Base-by-base conservation (phyloP, 2,329 filamentous ascomycete genomes). In the Fusarium illudens region DNA sequence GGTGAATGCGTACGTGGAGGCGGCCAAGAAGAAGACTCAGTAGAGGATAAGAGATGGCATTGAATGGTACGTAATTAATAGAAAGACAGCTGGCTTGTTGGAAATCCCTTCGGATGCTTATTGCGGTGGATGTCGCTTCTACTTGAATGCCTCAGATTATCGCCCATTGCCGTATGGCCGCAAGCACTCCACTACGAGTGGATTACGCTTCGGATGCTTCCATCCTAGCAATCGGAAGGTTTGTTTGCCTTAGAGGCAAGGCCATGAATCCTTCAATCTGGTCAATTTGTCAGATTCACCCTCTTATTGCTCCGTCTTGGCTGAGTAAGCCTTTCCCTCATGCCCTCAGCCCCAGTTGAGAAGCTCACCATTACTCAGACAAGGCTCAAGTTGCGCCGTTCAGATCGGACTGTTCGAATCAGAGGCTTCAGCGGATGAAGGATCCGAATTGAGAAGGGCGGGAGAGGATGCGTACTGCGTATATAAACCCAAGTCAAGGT, bases 1-100 rank as follows among this genome's bases (percentile, higher is more conserved):
- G 56, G 66, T 75, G 7, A 79, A 80, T 55, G 50, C 55, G 46
- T 39, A 65, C 25, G 59, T 66, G 11, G 57, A 60, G 30, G 64
- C 60, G 54, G 61, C 49, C n/a, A 64, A 61, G 44, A 70, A 72
- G 60, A 70, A 70, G 62, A 55, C 5, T 5, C 49, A 59, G 27
- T 63, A 63, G 22, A 20, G 19, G 3, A 49, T n/a, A 5, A 2
- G 29, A 15, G 29, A n/a, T 7, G 11, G 4, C 2, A 15, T 49
- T 32, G 46, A 32, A 49, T 27, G 22, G 39, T 44, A 17, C 39
- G 39, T 44, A 44, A 30, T 20, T 49, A 15, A 32, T 32, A 12
- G n/a, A 32, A 48, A 11, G 17, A 13, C 4, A 13, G 6, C 13
- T 19, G 11, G 27, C 4, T 44, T 10, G 17, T 30, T 17, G 25